Percentiles rank a stretch among this genome's conserved stretches.
Conservation (phyloP, 2,329 filamentous ascomycete species). For the Pseudogymnoascus sp. region DNA sequence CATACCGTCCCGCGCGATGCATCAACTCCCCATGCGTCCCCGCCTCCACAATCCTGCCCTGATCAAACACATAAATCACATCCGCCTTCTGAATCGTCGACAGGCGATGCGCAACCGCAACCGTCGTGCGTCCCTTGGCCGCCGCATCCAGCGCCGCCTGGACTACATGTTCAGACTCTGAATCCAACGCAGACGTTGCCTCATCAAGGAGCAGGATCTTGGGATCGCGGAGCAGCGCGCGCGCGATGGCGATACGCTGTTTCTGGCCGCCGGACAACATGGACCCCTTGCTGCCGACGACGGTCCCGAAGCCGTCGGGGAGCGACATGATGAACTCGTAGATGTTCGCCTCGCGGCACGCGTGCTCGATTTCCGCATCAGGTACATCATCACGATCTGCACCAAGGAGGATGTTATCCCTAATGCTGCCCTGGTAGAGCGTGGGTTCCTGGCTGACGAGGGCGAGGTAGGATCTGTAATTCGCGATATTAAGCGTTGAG, state of each 20-base stretch:
- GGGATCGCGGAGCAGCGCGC: slow-evolving; percentile 82
- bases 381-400: slow-evolving; percentile 56
- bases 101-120: slow-evolving; percentile 86
- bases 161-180: slow-evolving; percentile 69
- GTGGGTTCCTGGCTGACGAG: slow-evolving; percentile 93
- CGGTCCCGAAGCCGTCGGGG: slow-evolving; percentile 75
- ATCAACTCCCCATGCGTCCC: slow-evolving; percentile 71
- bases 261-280: slow-evolving; percentile 88
- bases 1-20: slow-evolving; percentile 62
- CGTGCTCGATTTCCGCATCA: slow-evolving; percentile 65
- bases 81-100: slow-evolving; percentile 93
- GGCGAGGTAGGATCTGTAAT: slow-evolving; percentile 75
- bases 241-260: slow-evolving; percentile 83
- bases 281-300: slow-evolving; percentile 79
- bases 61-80: slow-evolving; percentile 92
- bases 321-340: slow-evolving; percentile 84
- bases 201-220: slow-evolving; percentile 79
- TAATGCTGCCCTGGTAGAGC: slow-evolving; percentile 84
- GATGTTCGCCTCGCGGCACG: slow-evolving; percentile 85
- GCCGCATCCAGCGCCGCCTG: slow-evolving; percentile 75
- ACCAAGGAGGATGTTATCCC: slow-evolving; percentile 82
- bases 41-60: slow-evolving; percentile 74
- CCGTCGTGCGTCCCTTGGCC: slow-evolving; percentile 77
- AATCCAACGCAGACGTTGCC: slow-evolving; percentile 69
- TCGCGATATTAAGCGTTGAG: slow-evolving; percentile 69